Evolutionary conservation across 257 asterid genomes (phyloP), one percentile per base, ranked within the genome.

Genomic region (Nicotiana sylvestris): DNA sequence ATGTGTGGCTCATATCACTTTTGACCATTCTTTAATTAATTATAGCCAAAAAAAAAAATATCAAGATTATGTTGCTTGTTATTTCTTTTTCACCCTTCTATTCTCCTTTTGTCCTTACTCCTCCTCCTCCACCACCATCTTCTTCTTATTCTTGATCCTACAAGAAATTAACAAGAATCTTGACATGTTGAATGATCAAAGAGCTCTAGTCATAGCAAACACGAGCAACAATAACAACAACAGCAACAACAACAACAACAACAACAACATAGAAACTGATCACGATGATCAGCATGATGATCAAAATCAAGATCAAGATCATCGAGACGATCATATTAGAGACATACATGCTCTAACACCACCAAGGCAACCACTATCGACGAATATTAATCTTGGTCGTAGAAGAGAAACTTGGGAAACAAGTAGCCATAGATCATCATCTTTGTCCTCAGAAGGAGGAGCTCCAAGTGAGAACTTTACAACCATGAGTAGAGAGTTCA

Each of bases 291-390:
- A 37, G 0, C 0, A 37, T 10, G 32, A 37, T 1, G 21, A 70
- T 70, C 60, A 72, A 2, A 27, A 39, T 70, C 21, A 1, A 16
- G 64, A 57, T 58, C 65, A n/a, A 18, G 29, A 58, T 18, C 11
- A 18, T 46, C 39, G 25, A 49, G 62, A 74, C 27, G 79, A 74
- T 25, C 16, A 27, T 74, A 74, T 74, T 33, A 83, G 98, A 66
- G 98, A 95, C 82, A 95, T 95, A 87, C 97, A 93, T 21, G 96
- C 98, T 53, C 82, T 95, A 57, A 91, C 93, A 29, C 98, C 98
- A n/a, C 94, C 98, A 0, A 84, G 85, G 9, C 88, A 72, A 6
- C 89, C 84, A 8, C 55, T 84, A 79, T 86, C 3, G 12, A 87
- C 74, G 86, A 0, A 90, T 82, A 33, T 87, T 83, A 35, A 62